Evolutionary conservation across 1,284 basidiomycete species (phyloP).

Genomic region (Papiliotrema terrestris): DNA sequence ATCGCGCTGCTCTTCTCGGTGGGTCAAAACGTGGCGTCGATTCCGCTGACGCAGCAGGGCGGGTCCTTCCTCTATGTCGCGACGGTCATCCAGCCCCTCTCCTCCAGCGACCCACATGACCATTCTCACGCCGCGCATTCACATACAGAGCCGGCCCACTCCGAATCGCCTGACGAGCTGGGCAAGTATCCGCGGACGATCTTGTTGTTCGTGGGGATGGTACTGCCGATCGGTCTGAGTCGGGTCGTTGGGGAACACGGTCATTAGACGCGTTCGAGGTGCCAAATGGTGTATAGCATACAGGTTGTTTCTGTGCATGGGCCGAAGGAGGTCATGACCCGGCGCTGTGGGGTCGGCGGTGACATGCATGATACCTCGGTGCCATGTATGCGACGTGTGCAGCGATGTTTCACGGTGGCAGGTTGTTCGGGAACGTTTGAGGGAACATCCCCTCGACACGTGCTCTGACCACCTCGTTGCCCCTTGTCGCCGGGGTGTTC

Average conservation of each 20-base stretch:
- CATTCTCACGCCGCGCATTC: constrained; percentile 52
- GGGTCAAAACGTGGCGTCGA: constrained; percentile 10
- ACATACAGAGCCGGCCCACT: constrained; percentile 29
- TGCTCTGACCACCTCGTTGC: too few species aligned
- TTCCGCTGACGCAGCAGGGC: constrained; percentile 56
- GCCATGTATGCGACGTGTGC: too few species aligned
- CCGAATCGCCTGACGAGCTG: constrained; percentile 51
- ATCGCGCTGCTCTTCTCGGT: constrained; percentile 48
- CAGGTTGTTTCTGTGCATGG: too few species aligned
- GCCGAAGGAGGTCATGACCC: too few species aligned
- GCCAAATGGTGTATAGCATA: background rate
- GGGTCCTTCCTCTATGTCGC: constrained; percentile 94
- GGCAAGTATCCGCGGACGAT: constrained; percentile 54
- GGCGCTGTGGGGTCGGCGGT: too few species aligned
- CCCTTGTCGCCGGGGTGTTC: too few species aligned
- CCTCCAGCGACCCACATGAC: constrained; percentile 27
- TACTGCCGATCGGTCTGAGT: constrained; percentile 60
- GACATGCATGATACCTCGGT: too few species aligned
- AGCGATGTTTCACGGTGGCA: too few species aligned
- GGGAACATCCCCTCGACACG: too few species aligned
- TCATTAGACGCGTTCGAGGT: constrained; percentile 12
- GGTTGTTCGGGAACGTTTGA: too few species aligned
- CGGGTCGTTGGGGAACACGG: constrained; percentile 53
- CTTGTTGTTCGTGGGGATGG: constrained; percentile 65
- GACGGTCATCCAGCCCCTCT: constrained; percentile 74